Conservation (phyloP, 2,329 filamentous ascomycete genomes). For the Microcyclosporella mali region DNA sequence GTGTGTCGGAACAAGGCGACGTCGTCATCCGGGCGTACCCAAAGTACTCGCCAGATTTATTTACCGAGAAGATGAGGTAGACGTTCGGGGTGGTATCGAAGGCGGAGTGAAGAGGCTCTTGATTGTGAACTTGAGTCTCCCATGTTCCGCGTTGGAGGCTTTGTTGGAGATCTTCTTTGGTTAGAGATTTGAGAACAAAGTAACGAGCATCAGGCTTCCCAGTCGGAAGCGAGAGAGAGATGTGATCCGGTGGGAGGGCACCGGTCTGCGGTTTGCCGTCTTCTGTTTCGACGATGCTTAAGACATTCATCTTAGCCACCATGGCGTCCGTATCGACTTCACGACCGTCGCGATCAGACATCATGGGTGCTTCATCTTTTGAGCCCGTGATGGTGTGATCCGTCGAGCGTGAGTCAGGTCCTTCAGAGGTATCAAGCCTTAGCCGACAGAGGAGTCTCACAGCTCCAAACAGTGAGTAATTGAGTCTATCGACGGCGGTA, state of each 20-base stretch:
- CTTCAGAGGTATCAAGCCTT: slow-evolving; percentile 41
- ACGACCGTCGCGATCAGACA: no score
- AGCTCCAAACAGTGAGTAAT: slow-evolving; percentile 82
- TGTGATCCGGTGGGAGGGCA: no score
- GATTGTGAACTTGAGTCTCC: slow-evolving; percentile 92
- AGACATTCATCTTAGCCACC: background rate
- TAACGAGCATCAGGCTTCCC: slow-evolving; percentile 53
- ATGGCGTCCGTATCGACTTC: background rate
- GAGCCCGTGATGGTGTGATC: background rate
- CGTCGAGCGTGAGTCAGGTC: background rate
- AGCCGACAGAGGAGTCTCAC: slow-evolving; percentile 82
- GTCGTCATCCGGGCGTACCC: slow-evolving; percentile 89
- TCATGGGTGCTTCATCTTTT: no score
- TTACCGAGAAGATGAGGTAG: slow-evolving; percentile 89
- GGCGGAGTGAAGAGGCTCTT: slow-evolving; percentile 69
- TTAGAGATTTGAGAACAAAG: slow-evolving; percentile 89
- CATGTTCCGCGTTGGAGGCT: slow-evolving; percentile 80
- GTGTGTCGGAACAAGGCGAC: slow-evolving; percentile 58
- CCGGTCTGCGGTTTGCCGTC: no score
- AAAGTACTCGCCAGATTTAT: slow-evolving; percentile 95
- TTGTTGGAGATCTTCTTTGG: slow-evolving; percentile 78
- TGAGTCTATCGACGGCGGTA: slow-evolving; percentile 72
- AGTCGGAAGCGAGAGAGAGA: no score
- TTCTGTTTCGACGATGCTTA: background rate
- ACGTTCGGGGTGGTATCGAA: slow-evolving; percentile 77